Evolutionary conservation across 805 yeast genomes (phyloP), one percentile per base, ranked within the genome.

Genomic region (Wickerhamiella slavikovae): DNA sequence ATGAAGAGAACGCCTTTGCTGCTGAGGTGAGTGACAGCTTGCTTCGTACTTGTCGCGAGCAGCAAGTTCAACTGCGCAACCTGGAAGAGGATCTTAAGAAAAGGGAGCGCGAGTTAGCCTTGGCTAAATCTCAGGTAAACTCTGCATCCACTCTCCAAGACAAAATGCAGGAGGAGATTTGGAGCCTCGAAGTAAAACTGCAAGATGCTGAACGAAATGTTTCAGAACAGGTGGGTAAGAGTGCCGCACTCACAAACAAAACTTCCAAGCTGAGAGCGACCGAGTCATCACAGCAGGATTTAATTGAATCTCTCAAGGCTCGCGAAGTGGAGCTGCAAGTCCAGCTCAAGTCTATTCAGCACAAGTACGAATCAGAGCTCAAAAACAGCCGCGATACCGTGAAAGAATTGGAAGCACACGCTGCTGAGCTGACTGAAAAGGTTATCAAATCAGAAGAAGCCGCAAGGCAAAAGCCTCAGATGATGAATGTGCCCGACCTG

Each of bases 131-230:
- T 17, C 5, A 3, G 18, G 10, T n/a, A 19, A 8, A 27, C 19
- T 5, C 23, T 9, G 22, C 8, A 22, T 4, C 25, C 22, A 7
- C 21, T 14, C 21, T 24, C 25, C 14, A 30, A 27, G 22, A 27
- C 17, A 15, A 18, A 37, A n/a, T n/a, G n/a, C 37, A 44, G 43
- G 58, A 52, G 22, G 54, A 45, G 17, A 49, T 45, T 31, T 52
- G 57, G 57, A 44, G 49, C 25, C 40, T 52, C 21, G 55, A 51
- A 30, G 30, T 45, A 22, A 39, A 47, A 27, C 35, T 52, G 12
- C 51, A 52, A 24, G 48, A 47, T 25, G 38, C 44, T 6, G 35
- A 38, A 24, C 29, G 39, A 3, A 38, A 42, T 21, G 17, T 44
- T 20, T 22, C 42, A 6, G 34, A 38, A 17, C 35, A 42, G 4